These are phyloP conservation scores for Lentinula novae-zelandiae DNA, from an alignment of 1,284 basidiomycete genomes.

Conservation along the genomic window DNA sequence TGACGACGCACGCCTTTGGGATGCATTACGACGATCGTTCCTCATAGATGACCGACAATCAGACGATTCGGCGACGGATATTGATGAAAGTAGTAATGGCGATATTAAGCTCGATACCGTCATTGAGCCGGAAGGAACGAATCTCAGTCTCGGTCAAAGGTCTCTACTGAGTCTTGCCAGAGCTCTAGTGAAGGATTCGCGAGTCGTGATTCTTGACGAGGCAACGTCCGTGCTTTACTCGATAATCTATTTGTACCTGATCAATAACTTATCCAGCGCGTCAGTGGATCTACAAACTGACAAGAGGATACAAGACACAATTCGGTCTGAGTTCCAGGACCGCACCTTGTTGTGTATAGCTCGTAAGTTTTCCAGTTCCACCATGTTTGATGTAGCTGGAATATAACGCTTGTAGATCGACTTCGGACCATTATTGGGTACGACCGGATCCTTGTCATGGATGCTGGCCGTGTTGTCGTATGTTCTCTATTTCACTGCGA, in stretches of 20 bases:
- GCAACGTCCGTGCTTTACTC: conserved; percentile 39
- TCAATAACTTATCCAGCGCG: conserved; percentile 30
- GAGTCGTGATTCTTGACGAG: conserved; percentile 64
- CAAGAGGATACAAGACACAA: conserved; percentile 67
- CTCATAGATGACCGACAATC: conserved; percentile 37
- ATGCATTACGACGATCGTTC: conserved; percentile 57
- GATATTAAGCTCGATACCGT: conserved; percentile 51
- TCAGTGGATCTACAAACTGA: conserved; percentile 73
- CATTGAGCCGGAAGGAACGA: conserved; percentile 64
- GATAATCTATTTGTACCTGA: background rate
- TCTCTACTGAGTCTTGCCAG: conserved; percentile 70
- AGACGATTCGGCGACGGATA: conserved; percentile 16
- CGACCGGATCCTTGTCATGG: conserved; percentile 72
- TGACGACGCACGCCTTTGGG: conserved; percentile 58
- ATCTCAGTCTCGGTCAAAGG: conserved; percentile 63
- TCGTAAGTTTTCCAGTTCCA: conserved; percentile 32
- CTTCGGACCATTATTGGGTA: conserved; percentile 79
- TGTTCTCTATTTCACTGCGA: conserved; percentile 18
- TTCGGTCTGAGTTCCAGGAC: conserved; percentile 61
- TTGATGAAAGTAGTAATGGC: conserved; percentile 17
- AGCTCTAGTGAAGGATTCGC: conserved; percentile 57
- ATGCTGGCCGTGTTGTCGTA: conserved; percentile 65
- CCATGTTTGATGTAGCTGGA: conserved; percentile 2
- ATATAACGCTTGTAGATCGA: conserved; percentile 44
- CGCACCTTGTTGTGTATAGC: conserved; percentile 68